Evolutionary conservation across 1,284 basidiomycete species (phyloP).

Genomic region (Malassezia dermatis): DNA sequence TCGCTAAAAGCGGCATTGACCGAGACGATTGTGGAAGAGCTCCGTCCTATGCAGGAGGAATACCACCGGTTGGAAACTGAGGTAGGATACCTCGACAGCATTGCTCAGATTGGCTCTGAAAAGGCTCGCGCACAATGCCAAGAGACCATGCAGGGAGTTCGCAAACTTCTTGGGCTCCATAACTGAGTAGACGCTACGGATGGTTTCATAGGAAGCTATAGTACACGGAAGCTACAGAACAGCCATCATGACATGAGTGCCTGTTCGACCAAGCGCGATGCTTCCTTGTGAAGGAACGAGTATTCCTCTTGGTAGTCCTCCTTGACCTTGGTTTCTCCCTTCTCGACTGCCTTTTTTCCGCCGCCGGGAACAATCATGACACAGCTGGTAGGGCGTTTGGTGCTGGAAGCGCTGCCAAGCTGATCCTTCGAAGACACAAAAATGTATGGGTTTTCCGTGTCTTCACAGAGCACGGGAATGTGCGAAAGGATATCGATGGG

Average conservation of each 20-base stretch:
- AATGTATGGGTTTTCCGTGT: slow-evolving; percentile 84
- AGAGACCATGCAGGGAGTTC: slow-evolving; percentile 61
- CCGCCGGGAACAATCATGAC: slow-evolving; percentile 63
- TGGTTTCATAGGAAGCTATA: slow-evolving; percentile 4
- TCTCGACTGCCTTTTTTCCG: slow-evolving; percentile 60
- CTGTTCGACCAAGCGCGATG: slow-evolving; percentile 12
- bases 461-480: slow-evolving; percentile 86
- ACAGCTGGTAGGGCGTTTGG: slow-evolving; percentile 94
- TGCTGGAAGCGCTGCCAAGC: slow-evolving; percentile 84
- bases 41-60: slow-evolving; percentile 62
- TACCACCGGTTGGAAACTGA: slow-evolving; percentile 61
- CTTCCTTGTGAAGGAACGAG: slow-evolving; percentile 72
- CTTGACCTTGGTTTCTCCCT: slow-evolving; percentile 55
- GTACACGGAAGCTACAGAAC: slow-evolving; percentile 7
- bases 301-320: slow-evolving; percentile 74
- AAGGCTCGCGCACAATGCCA: slow-evolving; percentile 59
- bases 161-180: slow-evolving; percentile 58
- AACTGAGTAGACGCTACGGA: neutral
- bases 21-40: slow-evolving; percentile 61
- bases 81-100: slow-evolving; percentile 56
- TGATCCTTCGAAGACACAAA: slow-evolving; percentile 55
- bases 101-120: slow-evolving; percentile 59
- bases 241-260: slow-evolving; percentile 6
- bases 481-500: slow-evolving; percentile 98
- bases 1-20: slow-evolving; percentile 64